Percentiles rank a stretch among this genome's conserved stretches.
These are phyloP conservation scores for Diaporthe sp. DNA, from an alignment of 2,329 filamentous ascomycete genomes.

Conservation along the genomic window DNA sequence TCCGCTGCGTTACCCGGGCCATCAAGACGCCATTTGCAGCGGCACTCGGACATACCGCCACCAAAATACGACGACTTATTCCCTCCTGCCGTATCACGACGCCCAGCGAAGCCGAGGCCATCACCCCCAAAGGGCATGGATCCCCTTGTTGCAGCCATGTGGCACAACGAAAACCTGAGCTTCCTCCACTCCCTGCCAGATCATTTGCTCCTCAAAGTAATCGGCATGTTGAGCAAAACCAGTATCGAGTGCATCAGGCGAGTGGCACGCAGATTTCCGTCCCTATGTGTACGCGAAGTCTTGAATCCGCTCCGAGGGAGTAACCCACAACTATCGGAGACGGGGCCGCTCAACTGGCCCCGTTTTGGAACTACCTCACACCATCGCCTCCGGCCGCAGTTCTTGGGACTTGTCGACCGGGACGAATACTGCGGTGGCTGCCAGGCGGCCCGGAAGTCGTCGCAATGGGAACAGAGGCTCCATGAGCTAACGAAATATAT, in stretches of 20 bases:
- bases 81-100: neutral
- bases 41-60: neutral
- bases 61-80: neutral
- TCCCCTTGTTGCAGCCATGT: neutral
- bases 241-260: constrained; percentile 26
- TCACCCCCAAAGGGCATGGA: neutral
- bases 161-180: constrained; percentile 8
- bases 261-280: constrained; percentile 1
- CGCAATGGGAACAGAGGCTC: neutral
- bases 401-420: neutral
- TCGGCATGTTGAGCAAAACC: neutral
- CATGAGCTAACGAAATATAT: neutral
- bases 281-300: neutral
- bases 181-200: neutral
- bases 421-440: neutral
- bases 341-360: constrained; percentile 18
- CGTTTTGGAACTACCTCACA: neutral
- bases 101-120: neutral
- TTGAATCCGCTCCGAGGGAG: neutral
- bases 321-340: neutral
- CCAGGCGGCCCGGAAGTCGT: neutral
- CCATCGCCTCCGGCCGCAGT: neutral
- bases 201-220: neutral
- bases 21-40: neutral
- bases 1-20: no score